These are phyloP conservation scores for Fusarium poae DNA, from an alignment of 2,329 filamentous ascomycete genomes.

Conservation along the genomic window DNA sequence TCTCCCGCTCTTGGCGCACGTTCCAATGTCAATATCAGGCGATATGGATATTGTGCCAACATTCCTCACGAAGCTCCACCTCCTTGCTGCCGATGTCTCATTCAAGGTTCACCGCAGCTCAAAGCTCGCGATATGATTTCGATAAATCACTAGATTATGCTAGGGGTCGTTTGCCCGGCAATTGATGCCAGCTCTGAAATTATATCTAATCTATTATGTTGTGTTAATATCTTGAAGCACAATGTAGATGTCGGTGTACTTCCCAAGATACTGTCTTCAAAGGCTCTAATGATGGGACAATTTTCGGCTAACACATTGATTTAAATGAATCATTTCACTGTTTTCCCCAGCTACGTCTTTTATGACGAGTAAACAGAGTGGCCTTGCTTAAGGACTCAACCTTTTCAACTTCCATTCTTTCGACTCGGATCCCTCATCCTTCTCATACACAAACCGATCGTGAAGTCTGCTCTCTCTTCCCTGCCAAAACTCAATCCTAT, in stretches of 20 bases:
- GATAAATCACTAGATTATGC: background rate
- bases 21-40: conserved; percentile 22
- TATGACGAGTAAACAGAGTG: background rate
- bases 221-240: background rate
- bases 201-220: background rate
- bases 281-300: background rate
- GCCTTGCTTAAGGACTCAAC: conserved; percentile 68
- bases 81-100: conserved; percentile 9
- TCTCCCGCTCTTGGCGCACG: conserved; percentile 11
- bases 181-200: conserved; percentile 1
- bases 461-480: conserved; percentile 90
- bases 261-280: background rate
- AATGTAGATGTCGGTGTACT: background rate
- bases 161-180: background rate
- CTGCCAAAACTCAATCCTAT: conserved; percentile 96
- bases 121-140: conserved; percentile 12
- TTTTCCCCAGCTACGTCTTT: background rate
- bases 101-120: conserved; percentile 13
- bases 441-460: conserved; percentile 90
- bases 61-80: conserved; percentile 22
- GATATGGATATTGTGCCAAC: conserved; percentile 24
- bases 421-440: conserved; percentile 60
- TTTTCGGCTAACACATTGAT: background rate
- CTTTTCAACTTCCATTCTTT: conserved; percentile 76
- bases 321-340: background rate